Evolutionary conservation across 257 asterid species (phyloP).

Genomic region (Solanum okadae): DNA sequence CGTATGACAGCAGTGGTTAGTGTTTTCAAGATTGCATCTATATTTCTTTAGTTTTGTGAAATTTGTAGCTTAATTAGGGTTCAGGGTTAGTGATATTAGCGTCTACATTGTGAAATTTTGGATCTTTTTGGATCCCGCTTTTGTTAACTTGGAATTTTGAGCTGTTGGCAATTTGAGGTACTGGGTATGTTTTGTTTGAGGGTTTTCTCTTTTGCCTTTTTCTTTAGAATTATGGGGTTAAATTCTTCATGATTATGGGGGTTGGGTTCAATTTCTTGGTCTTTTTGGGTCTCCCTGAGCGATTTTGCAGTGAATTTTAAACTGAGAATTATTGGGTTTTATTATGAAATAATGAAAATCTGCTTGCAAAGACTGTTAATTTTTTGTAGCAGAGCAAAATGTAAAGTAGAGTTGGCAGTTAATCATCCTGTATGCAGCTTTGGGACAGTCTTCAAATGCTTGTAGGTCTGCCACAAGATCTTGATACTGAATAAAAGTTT

Average conservation of each 20-base stretch:
- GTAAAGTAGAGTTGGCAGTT: not conserved
- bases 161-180: not conserved
- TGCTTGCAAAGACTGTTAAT: not conserved
- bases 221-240: not conserved
- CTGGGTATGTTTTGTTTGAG: not conserved
- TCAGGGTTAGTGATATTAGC: not conserved
- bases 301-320: not conserved
- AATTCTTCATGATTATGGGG: not conserved
- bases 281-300: not conserved
- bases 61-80: not conserved
- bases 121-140: not conserved
- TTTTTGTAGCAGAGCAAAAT: not conserved
- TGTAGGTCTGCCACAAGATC: not conserved
- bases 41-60: not conserved
- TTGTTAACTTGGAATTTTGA: not conserved
- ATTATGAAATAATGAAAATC: not conserved
- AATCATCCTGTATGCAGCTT: not conserved
- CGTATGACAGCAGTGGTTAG: constrained; percentile 28
- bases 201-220: not conserved
- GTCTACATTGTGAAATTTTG: not conserved
- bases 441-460: not conserved
- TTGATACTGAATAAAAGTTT: not conserved
- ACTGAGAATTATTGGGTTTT: not conserved
- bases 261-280: not conserved
- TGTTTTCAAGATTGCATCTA: not conserved